Evolutionary conservation across 129 eudicot genomes (phyloP).

Genomic region (Logfia minima): DNA sequence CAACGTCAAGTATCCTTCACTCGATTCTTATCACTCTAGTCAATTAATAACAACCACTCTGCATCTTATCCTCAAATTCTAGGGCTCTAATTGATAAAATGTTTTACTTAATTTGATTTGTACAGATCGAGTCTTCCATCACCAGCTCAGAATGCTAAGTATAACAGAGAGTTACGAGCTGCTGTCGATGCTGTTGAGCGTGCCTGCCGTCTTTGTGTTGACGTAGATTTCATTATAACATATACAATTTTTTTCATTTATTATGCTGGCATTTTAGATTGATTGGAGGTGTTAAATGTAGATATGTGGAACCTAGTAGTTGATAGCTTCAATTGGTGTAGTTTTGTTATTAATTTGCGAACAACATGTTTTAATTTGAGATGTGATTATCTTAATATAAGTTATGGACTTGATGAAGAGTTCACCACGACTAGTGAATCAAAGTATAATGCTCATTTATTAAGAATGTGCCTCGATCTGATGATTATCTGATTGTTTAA

Average conservation of each 20-base stretch:
- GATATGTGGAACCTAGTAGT: not conserved
- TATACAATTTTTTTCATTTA: conserved; percentile 1
- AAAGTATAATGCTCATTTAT: no score
- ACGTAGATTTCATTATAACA: conserved; percentile 37
- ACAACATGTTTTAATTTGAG: no score
- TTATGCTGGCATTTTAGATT: conserved; percentile 5
- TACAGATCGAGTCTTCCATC: conserved; percentile 73
- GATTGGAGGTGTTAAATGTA: not conserved
- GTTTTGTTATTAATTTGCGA: no score
- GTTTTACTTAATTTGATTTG: not conserved
- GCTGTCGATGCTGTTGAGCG: conserved; percentile 78
- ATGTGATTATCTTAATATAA: no score
- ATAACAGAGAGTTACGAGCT: conserved; percentile 63
- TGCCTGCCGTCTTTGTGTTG: conserved; percentile 85
- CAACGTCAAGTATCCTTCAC: conserved; percentile 43
- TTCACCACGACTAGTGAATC: no score
- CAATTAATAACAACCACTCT: not conserved
- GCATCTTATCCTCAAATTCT: conserved; percentile 17
- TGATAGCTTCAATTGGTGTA: no score
- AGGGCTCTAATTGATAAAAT: conserved; percentile 22
- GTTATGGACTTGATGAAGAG: no score
- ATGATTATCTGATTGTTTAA: no score
- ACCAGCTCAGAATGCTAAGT: conserved; percentile 60
- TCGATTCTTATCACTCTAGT: conserved; percentile 3
- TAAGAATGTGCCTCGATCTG: no score